A percentile compares a stretch with the other conserved stretches of the same genome.
These are phyloP conservation scores for Petunia hybrid DNA, from an alignment of 305 asterid species.

Conservation along the genomic window DNA sequence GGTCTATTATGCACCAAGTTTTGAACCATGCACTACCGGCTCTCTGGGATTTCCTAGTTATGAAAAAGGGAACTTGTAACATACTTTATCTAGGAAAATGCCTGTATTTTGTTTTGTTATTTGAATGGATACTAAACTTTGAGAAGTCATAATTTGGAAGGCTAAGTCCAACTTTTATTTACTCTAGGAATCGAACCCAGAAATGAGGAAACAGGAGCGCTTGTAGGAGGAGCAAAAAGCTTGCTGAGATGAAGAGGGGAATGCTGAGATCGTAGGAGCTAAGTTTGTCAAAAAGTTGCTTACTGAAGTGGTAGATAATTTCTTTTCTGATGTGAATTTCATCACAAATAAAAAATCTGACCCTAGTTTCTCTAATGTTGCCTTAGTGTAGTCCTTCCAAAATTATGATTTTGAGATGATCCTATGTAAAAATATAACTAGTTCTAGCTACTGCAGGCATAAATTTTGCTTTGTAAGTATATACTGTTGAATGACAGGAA, in stretches of 20 bases:
- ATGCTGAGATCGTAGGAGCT: not conserved
- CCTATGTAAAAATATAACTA: not conserved
- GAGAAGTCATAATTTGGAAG: not conserved
- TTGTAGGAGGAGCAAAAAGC: not conserved
- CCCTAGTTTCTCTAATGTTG: not conserved
- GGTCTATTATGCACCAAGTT: no score
- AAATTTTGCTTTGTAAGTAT: not conserved
- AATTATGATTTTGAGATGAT: conserved; percentile 19
- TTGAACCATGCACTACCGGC: no score
- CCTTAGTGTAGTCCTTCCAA: conserved; percentile 7
- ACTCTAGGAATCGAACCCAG: not conserved
- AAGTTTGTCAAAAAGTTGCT: not conserved
- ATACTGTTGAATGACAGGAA: not conserved
- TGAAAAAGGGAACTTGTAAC: no score
- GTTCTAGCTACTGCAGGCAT: not conserved
- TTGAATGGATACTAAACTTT: not conserved
- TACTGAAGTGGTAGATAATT: not conserved
- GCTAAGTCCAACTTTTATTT: not conserved
- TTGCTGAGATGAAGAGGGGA: not conserved
- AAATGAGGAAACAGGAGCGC: not conserved
- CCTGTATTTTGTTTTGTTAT: not conserved
- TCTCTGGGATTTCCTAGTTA: no score
- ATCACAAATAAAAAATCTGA: not conserved
- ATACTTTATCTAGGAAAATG: not conserved
- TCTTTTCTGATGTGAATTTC: not conserved